Evolutionary conservation across 495 filamentous ascomycete species (phyloP), one percentile per base, ranked within the genome.

Genomic region (Daldinia loculata): DNA sequence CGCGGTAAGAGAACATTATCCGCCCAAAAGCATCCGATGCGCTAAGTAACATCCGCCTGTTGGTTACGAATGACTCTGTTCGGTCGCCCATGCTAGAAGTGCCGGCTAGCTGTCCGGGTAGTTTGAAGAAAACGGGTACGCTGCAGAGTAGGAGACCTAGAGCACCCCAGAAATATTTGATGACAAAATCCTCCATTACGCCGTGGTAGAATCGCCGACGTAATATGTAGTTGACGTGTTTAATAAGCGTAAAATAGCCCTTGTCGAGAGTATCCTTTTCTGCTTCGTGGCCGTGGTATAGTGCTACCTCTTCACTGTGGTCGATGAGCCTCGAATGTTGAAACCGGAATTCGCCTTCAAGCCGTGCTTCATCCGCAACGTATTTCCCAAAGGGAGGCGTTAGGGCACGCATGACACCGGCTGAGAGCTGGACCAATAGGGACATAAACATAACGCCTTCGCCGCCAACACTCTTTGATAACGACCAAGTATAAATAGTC

Each of bases 121-220:
- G 84, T 81, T 92, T 93, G 84, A 98, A 92, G 79, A 99, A 99
- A 0, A 98, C 95, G 1, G 95, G 95, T 3, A 97, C 88, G 75
- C 93, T 95, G 83, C 96, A 98, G n/a, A 99, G 89, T 68, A 96
- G 80, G 72, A 98, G 85, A 6, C 95, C 95, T 52, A 99, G 72
- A 4, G 95, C 95, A 58, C 96, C 96, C 95, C 95, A 99, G 83
- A 97, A 95, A 75, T 99, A 99, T 81, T 99, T 99, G 74, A 98
- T 95, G 14, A 98, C 92, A 81, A 97, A 99, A 77, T 99, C 95
- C 77, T 99, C 96, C 95, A 98, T 98, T 68, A 99, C 90, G 12
- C 93, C 94, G 75, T 99, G 93, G 77, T 97, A 98, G 71, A 99
- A 90, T 29, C 95, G 86, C 63, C 93, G 83, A 36, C 94, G 85